A percentile compares a stretch with the other conserved stretches of the same genome.
These are phyloP conservation scores for Irpex rosettiformis DNA, from an alignment of 1,284 basidiomycete genomes.

Conservation along the genomic window DNA sequence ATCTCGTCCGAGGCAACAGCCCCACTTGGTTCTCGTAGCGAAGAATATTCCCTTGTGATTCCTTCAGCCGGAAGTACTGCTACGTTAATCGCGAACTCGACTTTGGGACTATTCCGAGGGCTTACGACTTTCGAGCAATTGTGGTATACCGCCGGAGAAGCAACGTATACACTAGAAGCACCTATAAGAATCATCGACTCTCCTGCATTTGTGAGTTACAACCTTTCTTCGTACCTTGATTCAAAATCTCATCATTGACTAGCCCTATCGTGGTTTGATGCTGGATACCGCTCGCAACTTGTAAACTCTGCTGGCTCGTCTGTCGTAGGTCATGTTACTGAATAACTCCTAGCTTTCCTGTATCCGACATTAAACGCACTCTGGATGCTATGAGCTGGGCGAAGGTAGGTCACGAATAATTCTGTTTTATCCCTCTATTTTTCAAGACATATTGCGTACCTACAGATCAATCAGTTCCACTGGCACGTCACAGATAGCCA, in stretches of 20 bases:
- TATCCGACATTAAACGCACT: constrained; percentile 63
- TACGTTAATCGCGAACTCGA: constrained; percentile 61
- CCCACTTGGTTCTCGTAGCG: constrained; percentile 50
- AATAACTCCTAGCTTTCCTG: constrained; percentile 46
- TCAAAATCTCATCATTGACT: neutral
- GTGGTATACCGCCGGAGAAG: constrained; percentile 53
- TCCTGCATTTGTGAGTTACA: constrained; percentile 54
- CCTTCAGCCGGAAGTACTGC: constrained; percentile 58
- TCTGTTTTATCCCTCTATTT: neutral
- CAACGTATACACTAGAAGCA: constrained; percentile 51
- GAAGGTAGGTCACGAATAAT: constrained; percentile 55
- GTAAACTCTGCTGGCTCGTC: constrained; percentile 10
- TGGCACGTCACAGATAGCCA: constrained; percentile 78
- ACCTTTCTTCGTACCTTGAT: neutral
- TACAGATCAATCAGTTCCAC: constrained; percentile 64
- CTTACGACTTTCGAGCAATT: constrained; percentile 83
- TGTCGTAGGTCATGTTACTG: neutral
- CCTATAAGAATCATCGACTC: constrained; percentile 58
- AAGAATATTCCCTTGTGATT: constrained; percentile 62
- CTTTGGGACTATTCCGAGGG: constrained; percentile 77
- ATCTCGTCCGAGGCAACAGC: constrained; percentile 53
- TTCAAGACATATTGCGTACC: constrained; percentile 17
- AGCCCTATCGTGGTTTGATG: constrained; percentile 78
- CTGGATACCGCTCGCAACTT: constrained; percentile 75
- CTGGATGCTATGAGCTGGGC: constrained; percentile 85